Evolutionary conservation across 371 early-diverging fungal genomes (phyloP).

Genomic region (Syncephalis plumigaleata): DNA sequence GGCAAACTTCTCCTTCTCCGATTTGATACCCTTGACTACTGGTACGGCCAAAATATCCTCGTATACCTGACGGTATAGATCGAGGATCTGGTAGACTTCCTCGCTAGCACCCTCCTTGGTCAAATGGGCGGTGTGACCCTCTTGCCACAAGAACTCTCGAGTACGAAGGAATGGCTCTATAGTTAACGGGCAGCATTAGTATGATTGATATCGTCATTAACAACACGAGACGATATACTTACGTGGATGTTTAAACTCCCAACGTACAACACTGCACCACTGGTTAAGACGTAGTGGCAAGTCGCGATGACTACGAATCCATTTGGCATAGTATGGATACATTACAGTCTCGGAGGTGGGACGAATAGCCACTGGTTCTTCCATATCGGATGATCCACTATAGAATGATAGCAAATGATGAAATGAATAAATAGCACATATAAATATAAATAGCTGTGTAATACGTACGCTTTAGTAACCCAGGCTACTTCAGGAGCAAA

Average conservation of each 20-base stretch:
- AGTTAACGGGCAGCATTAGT: too few relatives aligned
- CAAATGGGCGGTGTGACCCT: conserved; percentile 98
- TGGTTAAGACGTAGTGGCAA: conserved; percentile 98
- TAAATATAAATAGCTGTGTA: not conserved
- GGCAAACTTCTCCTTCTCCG: conserved; percentile 99
- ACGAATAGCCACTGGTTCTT: conserved; percentile 97
- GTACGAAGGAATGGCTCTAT: conserved; percentile 96
- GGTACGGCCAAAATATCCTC: conserved; percentile 98
- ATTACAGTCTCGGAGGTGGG: conserved; percentile 99
- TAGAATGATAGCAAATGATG: not conserved
- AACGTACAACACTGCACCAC: conserved; percentile 99
- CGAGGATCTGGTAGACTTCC: conserved; percentile 89
- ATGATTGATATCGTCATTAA: not conserved
- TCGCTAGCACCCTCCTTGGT: conserved; percentile 79
- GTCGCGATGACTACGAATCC: conserved; percentile 98
- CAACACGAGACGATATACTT: conserved; percentile 13
- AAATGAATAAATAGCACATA: not conserved
- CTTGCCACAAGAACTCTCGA: conserved; percentile 99
- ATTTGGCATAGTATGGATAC: conserved; percentile 98
- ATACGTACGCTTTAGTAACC: conserved; percentile 93
- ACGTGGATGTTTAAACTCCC: conserved; percentile 99
- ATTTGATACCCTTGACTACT: conserved; percentile 96
- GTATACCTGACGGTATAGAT: conserved; percentile 93
- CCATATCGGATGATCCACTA: conserved; percentile 81
- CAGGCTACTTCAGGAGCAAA: conserved; percentile 99